phyloP scores from a whole-genome alignment of 139 green algal species.

The Haematococcus sp. region DNA sequence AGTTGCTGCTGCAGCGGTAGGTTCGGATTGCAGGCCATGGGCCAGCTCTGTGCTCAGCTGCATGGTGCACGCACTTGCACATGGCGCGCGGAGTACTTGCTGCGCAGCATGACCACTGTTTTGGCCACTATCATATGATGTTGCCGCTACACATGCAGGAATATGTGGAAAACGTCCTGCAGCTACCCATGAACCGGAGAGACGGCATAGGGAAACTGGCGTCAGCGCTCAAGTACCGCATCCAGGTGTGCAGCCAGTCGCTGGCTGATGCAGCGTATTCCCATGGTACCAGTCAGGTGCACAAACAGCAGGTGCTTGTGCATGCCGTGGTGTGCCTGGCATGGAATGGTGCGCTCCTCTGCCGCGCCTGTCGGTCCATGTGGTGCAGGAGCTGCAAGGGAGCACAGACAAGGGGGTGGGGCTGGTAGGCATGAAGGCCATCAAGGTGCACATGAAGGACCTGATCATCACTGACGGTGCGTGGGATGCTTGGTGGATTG shows the following conservation, averaged over 20 bases:
- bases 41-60: too few species aligned
- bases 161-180: slow-evolving; percentile 53
- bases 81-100: too few species aligned
- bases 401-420: slow-evolving; percentile 21
- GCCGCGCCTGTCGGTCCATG: too few species aligned
- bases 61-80: too few species aligned
- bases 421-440: slow-evolving; percentile 47
- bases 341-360: too few species aligned
- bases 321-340: too few species aligned
- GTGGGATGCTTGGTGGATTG: not conserved
- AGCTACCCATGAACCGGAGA: slow-evolving; percentile 27
- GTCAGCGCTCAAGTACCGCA: slow-evolving; percentile 41
- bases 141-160: slow-evolving; percentile 28
- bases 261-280: too few species aligned
- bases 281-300: too few species aligned
- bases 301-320: too few species aligned
- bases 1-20: slow-evolving; percentile 47
- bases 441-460: slow-evolving; percentile 49
- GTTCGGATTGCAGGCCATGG: slow-evolving; percentile 8
- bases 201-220: slow-evolving; percentile 50
- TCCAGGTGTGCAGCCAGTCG: slow-evolving; percentile 28
- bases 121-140: too few species aligned
- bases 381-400: slow-evolving; percentile 32
- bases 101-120: not conserved
- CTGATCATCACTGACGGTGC: slow-evolving; percentile 56